Conservation (phyloP, 73 alveolate species). For the Paramecium sexaurelia region DNA sequence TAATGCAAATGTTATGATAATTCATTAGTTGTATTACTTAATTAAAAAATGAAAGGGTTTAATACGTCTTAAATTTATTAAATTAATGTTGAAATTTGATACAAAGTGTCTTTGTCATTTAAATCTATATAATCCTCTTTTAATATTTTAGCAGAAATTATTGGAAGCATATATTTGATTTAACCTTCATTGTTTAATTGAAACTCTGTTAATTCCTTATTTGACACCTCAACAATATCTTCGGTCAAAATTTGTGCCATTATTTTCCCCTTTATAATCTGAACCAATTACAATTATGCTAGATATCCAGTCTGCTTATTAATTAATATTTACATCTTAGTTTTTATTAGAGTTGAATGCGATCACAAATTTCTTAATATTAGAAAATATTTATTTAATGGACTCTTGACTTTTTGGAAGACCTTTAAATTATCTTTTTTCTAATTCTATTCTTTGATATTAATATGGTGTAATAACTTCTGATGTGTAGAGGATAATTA, state of each 20-base stretch:
- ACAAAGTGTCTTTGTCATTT: neutral
- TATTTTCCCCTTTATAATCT: neutral
- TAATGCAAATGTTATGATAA: neutral
- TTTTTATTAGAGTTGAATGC: neutral
- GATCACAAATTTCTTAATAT: neutral
- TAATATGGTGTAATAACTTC: neutral
- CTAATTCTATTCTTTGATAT: neutral
- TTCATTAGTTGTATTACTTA: neutral
- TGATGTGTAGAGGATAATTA: neutral
- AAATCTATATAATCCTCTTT: slow-evolving; percentile 3
- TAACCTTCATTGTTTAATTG: neutral
- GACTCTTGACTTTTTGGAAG: neutral
- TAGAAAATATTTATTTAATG: neutral
- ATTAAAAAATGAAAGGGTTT: neutral
- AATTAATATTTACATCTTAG: neutral
- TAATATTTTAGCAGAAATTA: neutral
- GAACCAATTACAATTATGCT: neutral
- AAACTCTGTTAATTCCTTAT: neutral
- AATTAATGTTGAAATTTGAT: neutral
- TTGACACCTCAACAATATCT: neutral
- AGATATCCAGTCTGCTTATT: neutral
- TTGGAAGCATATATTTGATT: neutral
- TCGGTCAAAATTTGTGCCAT: neutral
- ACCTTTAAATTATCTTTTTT: neutral
- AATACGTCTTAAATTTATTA: neutral